Percentiles rank a stretch among this genome's conserved stretches.
Evolutionary conservation across 1,284 basidiomycete species (phyloP).

Genomic region (Cryptococcus deneoformans): DNA sequence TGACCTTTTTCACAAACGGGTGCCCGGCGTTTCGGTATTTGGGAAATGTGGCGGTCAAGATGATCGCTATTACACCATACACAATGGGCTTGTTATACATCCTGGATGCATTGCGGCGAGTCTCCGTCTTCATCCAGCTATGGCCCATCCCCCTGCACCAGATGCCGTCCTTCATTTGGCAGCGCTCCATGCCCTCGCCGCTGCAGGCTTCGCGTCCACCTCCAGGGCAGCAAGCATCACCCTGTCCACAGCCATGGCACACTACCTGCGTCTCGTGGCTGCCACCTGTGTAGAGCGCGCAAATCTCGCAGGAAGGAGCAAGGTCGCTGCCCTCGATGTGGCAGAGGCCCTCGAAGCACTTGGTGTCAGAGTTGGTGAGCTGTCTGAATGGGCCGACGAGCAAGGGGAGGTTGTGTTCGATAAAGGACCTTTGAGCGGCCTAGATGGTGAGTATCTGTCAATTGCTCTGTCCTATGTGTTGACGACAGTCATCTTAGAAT

Average conservation of each 20-base stretch:
- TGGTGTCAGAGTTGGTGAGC: slow-evolving; percentile 33
- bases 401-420: slow-evolving; percentile 26
- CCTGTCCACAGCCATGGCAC: slow-evolving; percentile 30
- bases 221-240: slow-evolving; percentile 40
- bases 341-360: slow-evolving; percentile 36
- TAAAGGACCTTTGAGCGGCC: slow-evolving; percentile 21
- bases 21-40: background rate
- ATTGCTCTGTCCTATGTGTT: background rate
- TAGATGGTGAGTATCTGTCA: slow-evolving; percentile 21
- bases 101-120: background rate
- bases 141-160: slow-evolving; percentile 27
- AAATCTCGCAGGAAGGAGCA: slow-evolving; percentile 36
- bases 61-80: background rate
- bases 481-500: slow-evolving; percentile 13
- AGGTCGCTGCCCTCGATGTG: slow-evolving; percentile 40
- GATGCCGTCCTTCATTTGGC: slow-evolving; percentile 45
- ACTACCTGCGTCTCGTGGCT: slow-evolving; percentile 39
- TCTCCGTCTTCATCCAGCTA: slow-evolving; percentile 2
- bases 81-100: background rate
- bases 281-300: slow-evolving; percentile 37
- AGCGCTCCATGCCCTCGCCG: slow-evolving; percentile 37
- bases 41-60: background rate
- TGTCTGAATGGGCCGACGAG: slow-evolving; percentile 36
- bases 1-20: background rate
- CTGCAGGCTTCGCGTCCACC: slow-evolving; percentile 43